phyloP scores from a whole-genome alignment of 2,329 filamentous ascomycete species.

The Nectriaceae sp. region DNA sequence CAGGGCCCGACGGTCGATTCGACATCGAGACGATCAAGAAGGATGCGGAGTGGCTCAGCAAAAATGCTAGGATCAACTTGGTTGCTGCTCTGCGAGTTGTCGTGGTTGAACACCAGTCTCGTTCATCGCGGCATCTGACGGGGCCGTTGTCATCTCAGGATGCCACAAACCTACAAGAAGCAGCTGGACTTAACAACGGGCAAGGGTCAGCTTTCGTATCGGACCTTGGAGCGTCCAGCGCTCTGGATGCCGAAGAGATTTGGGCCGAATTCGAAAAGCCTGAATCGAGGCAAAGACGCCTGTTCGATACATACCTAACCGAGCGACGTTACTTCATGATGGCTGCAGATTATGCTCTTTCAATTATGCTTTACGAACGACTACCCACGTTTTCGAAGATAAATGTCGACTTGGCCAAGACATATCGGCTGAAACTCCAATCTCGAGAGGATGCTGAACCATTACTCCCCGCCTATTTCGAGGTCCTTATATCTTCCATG shows the following conservation, averaged over 20 bases:
- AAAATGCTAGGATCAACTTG: slow-evolving; percentile 76
- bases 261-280: slow-evolving; percentile 63
- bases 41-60: slow-evolving; percentile 84
- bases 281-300: slow-evolving; percentile 63
- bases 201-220: slow-evolving; percentile 59
- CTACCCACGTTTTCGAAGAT: slow-evolving; percentile 36
- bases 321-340: slow-evolving; percentile 71
- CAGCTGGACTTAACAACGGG: slow-evolving; percentile 64
- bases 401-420: slow-evolving; percentile 28
- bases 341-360: slow-evolving; percentile 57
- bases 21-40: slow-evolving; percentile 79
- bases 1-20: slow-evolving; percentile 65
- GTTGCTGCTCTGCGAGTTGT: slow-evolving; percentile 78
- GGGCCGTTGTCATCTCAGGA: slow-evolving; percentile 77
- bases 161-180: slow-evolving; percentile 72
- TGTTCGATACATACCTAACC: slow-evolving; percentile 70
- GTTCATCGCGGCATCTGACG: slow-evolving; percentile 71
- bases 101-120: slow-evolving; percentile 80
- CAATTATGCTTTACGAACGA: slow-evolving; percentile 46
- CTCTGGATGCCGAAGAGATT: slow-evolving; percentile 55
- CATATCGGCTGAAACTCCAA: slow-evolving; percentile 33
- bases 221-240: slow-evolving; percentile 48
- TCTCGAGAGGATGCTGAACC: slow-evolving; percentile 42
- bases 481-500: slow-evolving; percentile 50
- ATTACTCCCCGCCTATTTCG: slow-evolving; percentile 51